Evolutionary conservation across 2,329 filamentous ascomycete genomes (phyloP).

Genomic region (Xylariaceae sp.): DNA sequence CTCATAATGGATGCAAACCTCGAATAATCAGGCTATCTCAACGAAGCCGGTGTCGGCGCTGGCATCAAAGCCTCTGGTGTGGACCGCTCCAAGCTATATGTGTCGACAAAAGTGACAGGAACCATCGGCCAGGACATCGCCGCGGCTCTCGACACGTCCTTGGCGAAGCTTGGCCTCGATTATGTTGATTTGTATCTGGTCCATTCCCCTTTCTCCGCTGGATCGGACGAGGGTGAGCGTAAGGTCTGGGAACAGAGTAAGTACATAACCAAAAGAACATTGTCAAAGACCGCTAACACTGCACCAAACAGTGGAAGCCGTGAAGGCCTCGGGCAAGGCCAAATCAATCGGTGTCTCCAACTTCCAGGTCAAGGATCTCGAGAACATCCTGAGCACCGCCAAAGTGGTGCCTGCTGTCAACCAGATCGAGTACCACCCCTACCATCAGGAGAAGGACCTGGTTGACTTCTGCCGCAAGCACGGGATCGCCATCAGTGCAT

Average conservation of each 20-base stretch:
- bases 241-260: conserved; percentile 47
- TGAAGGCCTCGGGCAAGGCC: conserved; percentile 61
- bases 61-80: conserved; percentile 64
- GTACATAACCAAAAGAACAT: not conserved
- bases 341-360: conserved; percentile 73
- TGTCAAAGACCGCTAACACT: not conserved
- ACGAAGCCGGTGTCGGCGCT: conserved; percentile 63
- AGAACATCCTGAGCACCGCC: conserved; percentile 52
- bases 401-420: conserved; percentile 64
- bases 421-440: conserved; percentile 75
- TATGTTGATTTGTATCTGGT: conserved; percentile 68
- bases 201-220: conserved; percentile 52
- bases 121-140: conserved; percentile 36
- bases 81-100: conserved; percentile 61
- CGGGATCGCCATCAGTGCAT: conserved; percentile 51
- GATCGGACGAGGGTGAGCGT: conserved; percentile 48
- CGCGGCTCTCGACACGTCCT: conserved; percentile 52
- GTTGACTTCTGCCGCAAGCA: conserved; percentile 52
- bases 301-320: conserved; percentile 46
- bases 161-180: conserved; percentile 61
- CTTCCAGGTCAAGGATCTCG: conserved; percentile 54
- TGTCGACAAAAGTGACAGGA: conserved; percentile 55
- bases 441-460: conserved; percentile 59
- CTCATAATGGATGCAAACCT: not conserved
- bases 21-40: conserved; percentile 47